Base-by-base conservation (phyloP, 2,329 filamentous ascomycete species). In the Pezicula carpinea region DNA sequence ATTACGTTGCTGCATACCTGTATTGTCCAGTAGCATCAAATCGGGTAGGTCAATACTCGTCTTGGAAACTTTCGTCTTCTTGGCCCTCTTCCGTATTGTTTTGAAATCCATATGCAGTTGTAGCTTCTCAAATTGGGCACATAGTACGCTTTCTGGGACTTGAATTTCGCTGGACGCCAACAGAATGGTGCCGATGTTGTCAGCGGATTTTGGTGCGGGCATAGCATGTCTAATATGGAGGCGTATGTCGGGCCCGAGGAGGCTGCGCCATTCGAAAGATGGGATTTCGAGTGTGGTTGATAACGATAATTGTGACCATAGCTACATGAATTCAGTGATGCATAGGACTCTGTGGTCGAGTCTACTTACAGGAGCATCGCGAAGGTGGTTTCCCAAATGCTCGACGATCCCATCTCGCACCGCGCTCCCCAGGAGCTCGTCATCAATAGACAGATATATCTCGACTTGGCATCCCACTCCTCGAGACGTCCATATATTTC, bases 231-330 rank as follows among this genome's bases (percentile, higher is more conserved):
- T 54, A 35, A 63, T 39, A 15, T 40, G 36, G 33, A 63, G 45
- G 15, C 47, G 57, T 15, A 60, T 40, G 8, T 47, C 40, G 1
- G 45, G 21, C 23, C 26, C 19, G 35, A 23, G 5, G 15, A 17
- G n/a, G 29, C 8, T 8, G 13, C 6, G 18, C 39, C n/a, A 18
- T 11, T 34, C 41, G 23, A 15, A 6, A 7, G 39, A 35, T 23
- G 44, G 18, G 13, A 47, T 39, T 5, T 55, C 46, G n/a, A 58
- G 49, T 15, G 49, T 44, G 3, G 54, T 35, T 13, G 51, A 58
- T 8, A 64, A 39, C 18, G 43, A 54, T 6, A 62, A 46, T 15
- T 56, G 53, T 43, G 46, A 43, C 59, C 59, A 62, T 44, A 59
- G 41, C 60, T 62, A 43, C 6, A 7, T 38, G 35, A 39, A 29